phyloP scores from a whole-genome alignment of 805 yeast genomes.

The Cyberlindnera xylosilytica region DNA sequence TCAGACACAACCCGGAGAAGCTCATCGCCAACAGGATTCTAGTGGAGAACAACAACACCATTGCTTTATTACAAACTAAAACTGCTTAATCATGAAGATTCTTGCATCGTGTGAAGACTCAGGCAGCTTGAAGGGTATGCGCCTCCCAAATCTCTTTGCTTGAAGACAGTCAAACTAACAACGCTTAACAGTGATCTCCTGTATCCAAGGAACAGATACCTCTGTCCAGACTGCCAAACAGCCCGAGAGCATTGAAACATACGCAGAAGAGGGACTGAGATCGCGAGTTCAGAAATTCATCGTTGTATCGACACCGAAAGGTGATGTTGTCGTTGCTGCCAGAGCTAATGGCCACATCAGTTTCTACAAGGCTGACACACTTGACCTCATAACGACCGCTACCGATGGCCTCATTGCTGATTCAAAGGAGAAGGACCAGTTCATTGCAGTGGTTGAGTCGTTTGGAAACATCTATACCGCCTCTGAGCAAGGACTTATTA shows the following conservation, averaged over 20 bases:
- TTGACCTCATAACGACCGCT: constrained; percentile 21
- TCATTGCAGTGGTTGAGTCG: constrained; percentile 34
- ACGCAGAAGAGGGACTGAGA: constrained; percentile 38
- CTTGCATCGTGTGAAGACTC: constrained; percentile 64
- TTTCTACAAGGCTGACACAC: constrained; percentile 34
- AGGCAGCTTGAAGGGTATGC: constrained; percentile 50
- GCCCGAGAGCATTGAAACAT: constrained; percentile 52
- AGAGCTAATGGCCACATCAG: constrained; percentile 44
- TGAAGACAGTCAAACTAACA: too few relatives aligned
- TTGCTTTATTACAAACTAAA: background rate
- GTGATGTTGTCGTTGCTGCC: constrained; percentile 37
- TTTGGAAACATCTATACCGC: constrained; percentile 30
- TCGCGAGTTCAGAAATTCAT: constrained; percentile 37
- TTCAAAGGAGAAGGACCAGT: constrained; percentile 31
- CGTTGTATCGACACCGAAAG: constrained; percentile 33
- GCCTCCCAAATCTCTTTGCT: too few relatives aligned
- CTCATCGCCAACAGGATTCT: background rate
- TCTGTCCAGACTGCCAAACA: constrained; percentile 63
- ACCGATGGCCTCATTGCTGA: constrained; percentile 12
- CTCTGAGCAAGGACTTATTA: constrained; percentile 35
- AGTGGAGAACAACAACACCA: too few relatives aligned
- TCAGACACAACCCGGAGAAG: background rate
- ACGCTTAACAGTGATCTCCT: constrained; percentile 44
- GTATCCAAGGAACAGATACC: constrained; percentile 73
- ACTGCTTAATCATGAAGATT: constrained; percentile 61